Evolutionary conservation across 495 filamentous ascomycete species (phyloP).

Genomic region (Podospora comata): DNA sequence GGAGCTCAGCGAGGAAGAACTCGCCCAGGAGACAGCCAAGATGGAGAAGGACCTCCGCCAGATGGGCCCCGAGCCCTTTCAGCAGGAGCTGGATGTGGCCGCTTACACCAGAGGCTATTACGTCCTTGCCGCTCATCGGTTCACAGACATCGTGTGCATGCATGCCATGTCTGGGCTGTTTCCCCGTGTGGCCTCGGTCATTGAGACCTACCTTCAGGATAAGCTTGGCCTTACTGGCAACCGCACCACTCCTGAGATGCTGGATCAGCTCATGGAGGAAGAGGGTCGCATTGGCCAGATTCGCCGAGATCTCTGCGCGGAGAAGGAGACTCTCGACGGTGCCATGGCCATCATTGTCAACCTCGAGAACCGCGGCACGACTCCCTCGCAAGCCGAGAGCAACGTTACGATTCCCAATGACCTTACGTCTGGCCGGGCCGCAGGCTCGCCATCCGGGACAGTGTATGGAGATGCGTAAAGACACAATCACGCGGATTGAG

Average conservation of each 20-base stretch:
- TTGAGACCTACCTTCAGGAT: conserved; percentile 39
- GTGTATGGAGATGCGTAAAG: conserved; percentile 17
- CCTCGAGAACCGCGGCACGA: conserved; percentile 25
- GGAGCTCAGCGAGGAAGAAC: conserved; percentile 42
- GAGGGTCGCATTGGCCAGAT: conserved; percentile 37
- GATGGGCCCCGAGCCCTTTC: conserved; percentile 45
- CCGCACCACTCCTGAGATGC: conserved; percentile 23
- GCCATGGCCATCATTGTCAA: conserved; percentile 43
- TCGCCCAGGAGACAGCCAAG: conserved; percentile 22
- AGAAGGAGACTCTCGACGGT: conserved; percentile 39
- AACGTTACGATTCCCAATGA: not conserved
- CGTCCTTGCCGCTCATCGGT: conserved; percentile 47
- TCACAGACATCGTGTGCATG: conserved; percentile 48
- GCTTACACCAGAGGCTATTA: conserved; percentile 54
- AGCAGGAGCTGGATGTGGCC: conserved; percentile 46
- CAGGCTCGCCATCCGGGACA: not conserved
- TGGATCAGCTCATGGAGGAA: conserved; percentile 45
- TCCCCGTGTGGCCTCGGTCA: conserved; percentile 29
- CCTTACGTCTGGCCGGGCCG: not conserved
- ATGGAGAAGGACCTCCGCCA: conserved; percentile 33
- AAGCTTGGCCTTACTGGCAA: conserved; percentile 39
- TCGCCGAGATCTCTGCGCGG: conserved; percentile 34
- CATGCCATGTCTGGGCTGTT: conserved; percentile 47
- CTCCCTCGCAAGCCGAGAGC: conserved; percentile 12
- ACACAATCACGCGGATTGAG: not conserved